Base-by-base conservation (phyloP, 306 rosid species). In the Casuarina cunninghamiana region DNA sequence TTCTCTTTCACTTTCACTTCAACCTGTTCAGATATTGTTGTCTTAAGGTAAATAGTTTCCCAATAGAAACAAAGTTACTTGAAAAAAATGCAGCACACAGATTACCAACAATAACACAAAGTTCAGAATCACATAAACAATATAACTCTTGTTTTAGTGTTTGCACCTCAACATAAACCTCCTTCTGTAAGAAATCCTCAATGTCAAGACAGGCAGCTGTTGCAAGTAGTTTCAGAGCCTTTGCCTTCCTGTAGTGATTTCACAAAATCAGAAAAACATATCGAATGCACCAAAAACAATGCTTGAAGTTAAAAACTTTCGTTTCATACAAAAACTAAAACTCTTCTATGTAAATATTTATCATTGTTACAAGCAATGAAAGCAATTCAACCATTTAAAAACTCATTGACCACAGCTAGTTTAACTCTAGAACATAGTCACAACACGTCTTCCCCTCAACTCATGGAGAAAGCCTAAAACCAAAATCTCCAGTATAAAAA, bases 191-290 rank as follows among this genome's bases (percentile, higher is more conserved):
- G 78, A 95, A 95, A 79, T 87, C 88, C 83, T 95, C 99, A 38
- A 91, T 86, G 73, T 95, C 97, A 48, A 95, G 97, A 67, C 97
- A 92, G 2, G 99, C 87, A 73, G 97, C 99, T 15, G 93, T 95
- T 77, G 99, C 99, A 48, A 93, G 97, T 70, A 93, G 78, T 83
- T 95, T 95, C 84, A 95, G 79, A 75, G 99, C 97, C 86, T 88
- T 93, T 78, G n/a, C 99, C 99, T 71, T 95, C 93, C 99, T 95
- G 80, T 39, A 71, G 79, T 66, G 44, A 73, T 70, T 84, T 75
- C 74, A 53, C 44, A 71, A 72, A 65, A 80, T 42, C 71, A 51
- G 41, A 61, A 77, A 35, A 84, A 58, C 71, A 51, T 68, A 82
- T 53, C 55, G 51, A 38, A 44, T 38, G 79, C 49, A 37, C 65